Evolutionary conservation across 805 yeast species (phyloP), one percentile per base, ranked within the genome.

Genomic region (Candida arabinofermentans): DNA sequence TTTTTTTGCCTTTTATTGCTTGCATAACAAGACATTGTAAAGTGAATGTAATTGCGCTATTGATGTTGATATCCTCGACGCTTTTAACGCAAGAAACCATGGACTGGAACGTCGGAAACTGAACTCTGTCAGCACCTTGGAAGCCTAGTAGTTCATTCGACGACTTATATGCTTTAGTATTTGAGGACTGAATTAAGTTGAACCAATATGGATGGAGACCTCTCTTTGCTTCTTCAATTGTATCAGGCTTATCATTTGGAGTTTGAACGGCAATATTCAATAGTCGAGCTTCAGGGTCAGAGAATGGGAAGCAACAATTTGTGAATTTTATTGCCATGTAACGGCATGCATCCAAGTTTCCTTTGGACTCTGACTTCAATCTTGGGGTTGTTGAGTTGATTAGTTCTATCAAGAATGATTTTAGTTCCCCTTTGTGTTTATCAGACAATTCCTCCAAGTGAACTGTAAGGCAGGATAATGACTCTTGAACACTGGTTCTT

Each of bases 131-230:
- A 2, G 36, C 21, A 18, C 33, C 36, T n/a, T 27, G 27, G 23
- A 44, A 27, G 3, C 26, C 26, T 13, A 40, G 13, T 2, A 42
- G 19, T 3, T 61, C 61, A 3, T 60, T 54, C 1, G 74, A 53
- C 0, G 77, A 50, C 32, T 67, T 70, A 49, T 64, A 67, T n/a
- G 67, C 73, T 1, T 48, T 46, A 0, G 72, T 65, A 34, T 69
- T 70, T 3, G 77, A 62, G 0, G 83, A 67, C 39, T 66, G 72
- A 31, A 61, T 64, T 3, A 82, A 63, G 35, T 73, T 74, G 57
- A 80, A 85, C 87, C 90, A 83, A 58, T 84, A 77, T 0, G 96
- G 96, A 59, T 88, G 81, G 23, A 91, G 64, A 0, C 97, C 97
- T 47, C 77, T 79, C 5, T 59, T 61, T 0, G 96, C 83, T 58